phyloP scores from a whole-genome alignment of 192 early-diverging fungal species.

The Backusella tarrabulga region DNA sequence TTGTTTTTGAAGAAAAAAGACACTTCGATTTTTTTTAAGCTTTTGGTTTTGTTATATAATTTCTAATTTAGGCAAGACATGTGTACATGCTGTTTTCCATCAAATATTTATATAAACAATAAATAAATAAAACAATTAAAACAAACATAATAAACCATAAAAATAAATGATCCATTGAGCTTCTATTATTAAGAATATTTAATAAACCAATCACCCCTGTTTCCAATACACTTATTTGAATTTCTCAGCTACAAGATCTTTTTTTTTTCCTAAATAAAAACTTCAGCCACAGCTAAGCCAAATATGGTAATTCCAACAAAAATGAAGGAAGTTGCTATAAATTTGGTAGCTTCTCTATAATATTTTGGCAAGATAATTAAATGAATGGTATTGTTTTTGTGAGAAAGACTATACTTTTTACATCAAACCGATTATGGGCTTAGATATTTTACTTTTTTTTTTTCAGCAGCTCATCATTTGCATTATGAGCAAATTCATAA shows the following conservation, averaged over 20 bases:
- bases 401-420: too few relatives aligned
- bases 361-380: too few relatives aligned
- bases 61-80: neutral
- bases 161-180: neutral
- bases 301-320: neutral
- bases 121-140: slow-evolving; percentile 6
- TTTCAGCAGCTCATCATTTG: too few relatives aligned
- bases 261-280: neutral
- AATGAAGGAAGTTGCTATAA: too few relatives aligned
- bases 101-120: neutral
- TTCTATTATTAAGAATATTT: neutral
- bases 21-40: neutral
- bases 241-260: neutral
- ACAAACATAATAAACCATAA: neutral
- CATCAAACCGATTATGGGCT: too few relatives aligned
- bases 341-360: too few relatives aligned
- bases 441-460: too few relatives aligned
- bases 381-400: too few relatives aligned
- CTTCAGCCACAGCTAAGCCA: neutral
- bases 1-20: neutral
- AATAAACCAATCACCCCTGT: neutral
- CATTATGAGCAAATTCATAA: too few relatives aligned
- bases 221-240: neutral
- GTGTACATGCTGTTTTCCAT: neutral
- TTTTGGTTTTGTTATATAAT: neutral